Base-by-base conservation (phyloP, 768 basidiomycete species). In the Pholiota molesta region DNA sequence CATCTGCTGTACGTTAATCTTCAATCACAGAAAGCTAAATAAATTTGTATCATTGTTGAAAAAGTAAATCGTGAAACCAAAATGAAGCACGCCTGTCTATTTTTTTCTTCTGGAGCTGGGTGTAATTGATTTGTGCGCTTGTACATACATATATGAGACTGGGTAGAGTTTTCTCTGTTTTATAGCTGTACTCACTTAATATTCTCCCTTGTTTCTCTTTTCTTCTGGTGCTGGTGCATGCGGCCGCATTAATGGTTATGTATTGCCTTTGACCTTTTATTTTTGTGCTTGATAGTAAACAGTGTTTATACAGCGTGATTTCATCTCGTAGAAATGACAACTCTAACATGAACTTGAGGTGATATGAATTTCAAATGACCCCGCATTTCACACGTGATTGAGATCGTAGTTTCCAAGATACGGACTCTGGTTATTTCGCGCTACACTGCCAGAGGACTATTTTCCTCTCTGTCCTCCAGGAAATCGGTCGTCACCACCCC, bases 11-110 rank as follows among this genome's bases (percentile, higher is more conserved):
- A 11, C 13, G 26, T 49, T 49, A 13, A 49, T 26, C 19, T 23
- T 1, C 47, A 21, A 37, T n/a, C 31, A 13, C 21, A 58, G 47
- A 58, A 58, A 58, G 57, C 47, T 58, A 35, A 58, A 51, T 58
- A 49, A 58, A 58, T 35, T 51, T 55, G 57, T 58, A 58, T 23
- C 47, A 26, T 51, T 45, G 21, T 37, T 17, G 47, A 57, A 57
- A 42, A 58, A 58, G 47, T 49, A 49, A 49, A 49, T 23, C 23
- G 19, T 26, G 42, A 44, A 44, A 14, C 42, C 42, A 44, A n/a
- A 44, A 44, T 49, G 47, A 49, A 23, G 9, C 23, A 26, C 47
- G 47, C 23, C 14, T 26, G 23, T 26, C n/a, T 49, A 14, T 26
- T 49, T 49, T 37, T 37, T 37, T 19, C 26, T n/a, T n/a, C n/a